A percentile compares a stretch with the other conserved stretches of the same genome.
Conservation (phyloP, 2,329 filamentous ascomycete genomes). For the Cladophialophora exuberans region DNA sequence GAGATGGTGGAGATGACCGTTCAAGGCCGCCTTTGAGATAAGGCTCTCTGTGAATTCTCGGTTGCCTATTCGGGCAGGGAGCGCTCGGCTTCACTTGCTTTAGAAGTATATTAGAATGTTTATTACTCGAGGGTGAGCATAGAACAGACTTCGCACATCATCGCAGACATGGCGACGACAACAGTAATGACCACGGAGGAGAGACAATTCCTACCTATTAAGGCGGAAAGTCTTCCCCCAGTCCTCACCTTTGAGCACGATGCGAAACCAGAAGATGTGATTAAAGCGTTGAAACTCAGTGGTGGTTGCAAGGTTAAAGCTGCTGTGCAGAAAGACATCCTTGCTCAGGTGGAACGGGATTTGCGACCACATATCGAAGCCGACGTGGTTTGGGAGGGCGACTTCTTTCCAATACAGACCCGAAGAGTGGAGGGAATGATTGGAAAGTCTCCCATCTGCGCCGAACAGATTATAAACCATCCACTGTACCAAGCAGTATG, state of each 20-base stretch:
- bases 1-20: slow-evolving; percentile 14
- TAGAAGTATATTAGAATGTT: neutral
- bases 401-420: slow-evolving; percentile 28
- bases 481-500: slow-evolving; percentile 35
- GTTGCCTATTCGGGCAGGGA: slow-evolving; percentile 13
- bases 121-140: neutral
- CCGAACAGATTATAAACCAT: slow-evolving; percentile 33
- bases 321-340: slow-evolving; percentile 4
- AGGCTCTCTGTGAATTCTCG: neutral
- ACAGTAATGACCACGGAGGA: slow-evolving; percentile 5
- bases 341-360: slow-evolving; percentile 13
- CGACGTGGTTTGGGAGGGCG: slow-evolving; percentile 21
- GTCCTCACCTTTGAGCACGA: slow-evolving; percentile 19
- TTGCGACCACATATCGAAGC: slow-evolving; percentile 19
- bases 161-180: slow-evolving; percentile 11
- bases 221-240: slow-evolving; percentile 13
- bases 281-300: slow-evolving; percentile 14
- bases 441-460: slow-evolving; percentile 16
- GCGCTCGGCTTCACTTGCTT: neutral
- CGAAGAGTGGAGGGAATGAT: slow-evolving; percentile 21
- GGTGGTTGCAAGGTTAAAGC: slow-evolving; percentile 12
- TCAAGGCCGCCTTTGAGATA: slow-evolving; percentile 6
- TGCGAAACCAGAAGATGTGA: slow-evolving; percentile 7
- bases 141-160: neutral
- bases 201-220: slow-evolving; percentile 16